Evolutionary conservation across 208 protist genomes (phyloP).

Genomic region (Trypanosoma scelopori): DNA sequence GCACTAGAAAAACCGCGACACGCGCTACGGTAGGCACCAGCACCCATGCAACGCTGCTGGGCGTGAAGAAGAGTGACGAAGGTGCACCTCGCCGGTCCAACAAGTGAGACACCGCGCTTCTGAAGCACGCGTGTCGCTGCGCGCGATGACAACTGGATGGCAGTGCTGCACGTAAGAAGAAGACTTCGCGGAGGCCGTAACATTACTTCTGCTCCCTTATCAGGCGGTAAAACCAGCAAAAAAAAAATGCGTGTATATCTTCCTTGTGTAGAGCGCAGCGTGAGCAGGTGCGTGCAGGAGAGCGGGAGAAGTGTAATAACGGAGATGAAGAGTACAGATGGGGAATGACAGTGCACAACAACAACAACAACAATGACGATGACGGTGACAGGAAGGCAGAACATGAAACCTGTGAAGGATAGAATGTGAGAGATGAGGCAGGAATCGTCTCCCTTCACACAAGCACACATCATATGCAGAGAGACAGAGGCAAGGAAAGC

Average conservation of each 20-base stretch:
- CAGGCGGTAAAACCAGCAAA: not conserved
- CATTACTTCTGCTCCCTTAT: conserved; percentile 5
- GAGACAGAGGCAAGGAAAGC: too few species aligned
- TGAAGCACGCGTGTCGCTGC: conserved; percentile 11
- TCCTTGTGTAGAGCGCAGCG: too few species aligned
- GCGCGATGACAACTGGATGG: not conserved
- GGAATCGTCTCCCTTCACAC: too few species aligned
- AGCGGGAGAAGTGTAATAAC: not conserved
- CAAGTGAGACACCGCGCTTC: conserved; percentile 22
- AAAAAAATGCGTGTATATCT: not conserved
- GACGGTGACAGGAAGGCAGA: not conserved
- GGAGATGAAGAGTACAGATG: not conserved
- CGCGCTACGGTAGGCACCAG: conserved; percentile 1
- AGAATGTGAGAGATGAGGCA: too few species aligned
- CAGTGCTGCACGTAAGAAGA: not conserved
- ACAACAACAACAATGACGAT: not conserved
- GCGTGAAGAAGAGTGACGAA: conserved; percentile 21
- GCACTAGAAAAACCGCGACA: conserved; percentile 23
- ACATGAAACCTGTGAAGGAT: not conserved
- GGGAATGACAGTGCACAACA: not conserved
- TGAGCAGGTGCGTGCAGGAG: too few species aligned
- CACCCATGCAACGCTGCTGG: conserved; percentile 15
- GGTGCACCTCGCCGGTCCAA: conserved; percentile 2
- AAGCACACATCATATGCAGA: too few species aligned
- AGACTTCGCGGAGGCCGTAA: conserved; percentile 5